Conservation (phyloP, 345 rosid genomes). For the Aurinia saxatilis region DNA sequence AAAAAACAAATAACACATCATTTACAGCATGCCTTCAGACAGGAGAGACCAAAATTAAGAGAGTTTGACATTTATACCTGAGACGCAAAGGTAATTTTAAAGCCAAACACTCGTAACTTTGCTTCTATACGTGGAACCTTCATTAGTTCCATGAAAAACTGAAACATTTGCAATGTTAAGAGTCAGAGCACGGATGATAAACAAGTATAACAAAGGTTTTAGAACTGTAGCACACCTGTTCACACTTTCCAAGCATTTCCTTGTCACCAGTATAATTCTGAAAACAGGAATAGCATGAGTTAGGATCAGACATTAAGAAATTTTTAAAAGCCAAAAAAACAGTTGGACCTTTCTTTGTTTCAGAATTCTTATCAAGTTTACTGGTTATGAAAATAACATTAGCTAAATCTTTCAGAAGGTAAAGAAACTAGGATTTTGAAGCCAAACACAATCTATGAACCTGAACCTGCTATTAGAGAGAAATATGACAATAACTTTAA, state of each 20-base stretch:
- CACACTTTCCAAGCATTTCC: constrained; percentile 96
- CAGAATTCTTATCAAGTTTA: not conserved
- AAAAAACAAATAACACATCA: constrained; percentile 7
- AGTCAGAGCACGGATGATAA: constrained; percentile 19
- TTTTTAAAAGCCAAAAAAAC: not conserved
- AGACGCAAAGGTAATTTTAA: constrained; percentile 74
- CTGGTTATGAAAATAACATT: not conserved
- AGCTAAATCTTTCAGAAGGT: constrained; percentile 2
- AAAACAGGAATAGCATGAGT: constrained; percentile 17
- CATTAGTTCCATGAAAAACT: constrained; percentile 96
- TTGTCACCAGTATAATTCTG: constrained; percentile 87
- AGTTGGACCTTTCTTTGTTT: constrained; percentile 6
- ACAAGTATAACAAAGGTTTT: constrained; percentile 5
- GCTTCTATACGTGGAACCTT: constrained; percentile 96
- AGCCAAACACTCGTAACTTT: constrained; percentile 91
- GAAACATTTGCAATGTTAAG: constrained; percentile 26
- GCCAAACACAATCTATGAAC: constrained; percentile 15
- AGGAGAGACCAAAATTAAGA: not conserved
- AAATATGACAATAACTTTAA: constrained; percentile 2
- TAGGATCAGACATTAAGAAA: constrained; percentile 7
- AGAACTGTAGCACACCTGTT: constrained; percentile 54
- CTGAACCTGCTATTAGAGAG: not conserved
- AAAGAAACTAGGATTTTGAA: not conserved
- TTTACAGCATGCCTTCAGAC: not conserved
- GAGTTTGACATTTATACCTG: constrained; percentile 48